Evolutionary conservation across 345 rosid species (phyloP).

Genomic region (Acer negundo): DNA sequence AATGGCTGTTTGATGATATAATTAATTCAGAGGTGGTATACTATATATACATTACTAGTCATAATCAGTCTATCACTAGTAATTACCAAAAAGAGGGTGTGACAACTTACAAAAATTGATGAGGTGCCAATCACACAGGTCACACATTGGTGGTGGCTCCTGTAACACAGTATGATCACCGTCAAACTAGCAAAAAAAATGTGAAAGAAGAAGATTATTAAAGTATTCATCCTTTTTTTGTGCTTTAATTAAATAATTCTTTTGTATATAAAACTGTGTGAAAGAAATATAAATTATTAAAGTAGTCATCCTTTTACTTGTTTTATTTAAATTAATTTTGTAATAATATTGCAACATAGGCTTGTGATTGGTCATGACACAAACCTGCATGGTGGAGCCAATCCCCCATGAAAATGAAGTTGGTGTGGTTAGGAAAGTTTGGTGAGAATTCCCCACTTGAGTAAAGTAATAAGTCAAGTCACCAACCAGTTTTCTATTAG

Average conservation of each 20-base stretch:
- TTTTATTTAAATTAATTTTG: background rate
- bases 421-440: conserved; percentile 17
- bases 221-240: conserved; percentile 6
- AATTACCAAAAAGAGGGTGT: no score
- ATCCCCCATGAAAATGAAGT: background rate
- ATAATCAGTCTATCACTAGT: no score
- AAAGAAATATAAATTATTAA: background rate
- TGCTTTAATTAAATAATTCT: background rate
- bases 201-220: conserved; percentile 4
- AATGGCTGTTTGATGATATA: no score
- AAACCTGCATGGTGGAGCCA: conserved; percentile 1
- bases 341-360: background rate
- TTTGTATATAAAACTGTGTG: background rate
- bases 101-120: no score
- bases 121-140: no score
- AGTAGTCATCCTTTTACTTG: background rate
- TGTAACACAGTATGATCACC: no score
- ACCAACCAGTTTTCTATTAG: background rate
- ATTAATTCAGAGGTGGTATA: no score
- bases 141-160: no score
- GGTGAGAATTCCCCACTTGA: conserved; percentile 12
- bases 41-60: no score
- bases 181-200: background rate
- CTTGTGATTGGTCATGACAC: background rate
- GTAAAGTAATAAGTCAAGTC: background rate